phyloP scores from a whole-genome alignment of 495 filamentous ascomycete species.

The Sphaerosporella brunnea region DNA sequence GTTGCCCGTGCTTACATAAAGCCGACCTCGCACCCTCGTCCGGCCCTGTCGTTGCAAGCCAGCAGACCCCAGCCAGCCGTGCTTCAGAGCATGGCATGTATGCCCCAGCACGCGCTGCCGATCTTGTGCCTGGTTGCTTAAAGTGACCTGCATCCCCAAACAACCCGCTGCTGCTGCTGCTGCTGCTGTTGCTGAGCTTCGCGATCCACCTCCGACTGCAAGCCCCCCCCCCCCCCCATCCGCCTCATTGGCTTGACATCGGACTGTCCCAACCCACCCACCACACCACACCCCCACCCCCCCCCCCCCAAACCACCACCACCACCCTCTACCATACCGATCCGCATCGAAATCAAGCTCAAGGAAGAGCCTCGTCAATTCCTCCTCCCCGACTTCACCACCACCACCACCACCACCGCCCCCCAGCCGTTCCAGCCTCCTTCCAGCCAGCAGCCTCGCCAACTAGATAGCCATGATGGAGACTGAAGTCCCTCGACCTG shows the following conservation, averaged over 20 bases:
- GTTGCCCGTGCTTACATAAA: no score
- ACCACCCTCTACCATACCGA: neutral
- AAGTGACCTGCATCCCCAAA: neutral
- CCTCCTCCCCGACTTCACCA: neutral
- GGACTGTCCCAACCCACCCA: neutral
- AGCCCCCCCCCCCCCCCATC: no score
- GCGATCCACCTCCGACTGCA: no score
- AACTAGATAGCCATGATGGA: constrained; percentile 23
- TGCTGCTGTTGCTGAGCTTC: no score
- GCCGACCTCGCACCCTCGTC: no score
- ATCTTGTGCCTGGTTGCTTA: neutral
- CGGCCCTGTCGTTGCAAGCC: no score
- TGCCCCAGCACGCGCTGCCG: no score
- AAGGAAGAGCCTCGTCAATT: neutral
- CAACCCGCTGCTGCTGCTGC: no score
- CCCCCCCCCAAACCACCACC: neutral
- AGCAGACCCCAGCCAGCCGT: no score
- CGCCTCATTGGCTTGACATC: neutral
- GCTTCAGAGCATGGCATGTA: no score
- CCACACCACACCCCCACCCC: neutral
- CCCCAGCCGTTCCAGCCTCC: neutral
- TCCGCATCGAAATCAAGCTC: neutral
- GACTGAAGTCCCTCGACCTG: constrained; percentile 16
- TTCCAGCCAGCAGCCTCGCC: no score
- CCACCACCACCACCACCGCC: neutral